These are phyloP conservation scores for Aspergillus nanangensis DNA, from an alignment of 495 filamentous ascomycete genomes.

Conservation along the genomic window DNA sequence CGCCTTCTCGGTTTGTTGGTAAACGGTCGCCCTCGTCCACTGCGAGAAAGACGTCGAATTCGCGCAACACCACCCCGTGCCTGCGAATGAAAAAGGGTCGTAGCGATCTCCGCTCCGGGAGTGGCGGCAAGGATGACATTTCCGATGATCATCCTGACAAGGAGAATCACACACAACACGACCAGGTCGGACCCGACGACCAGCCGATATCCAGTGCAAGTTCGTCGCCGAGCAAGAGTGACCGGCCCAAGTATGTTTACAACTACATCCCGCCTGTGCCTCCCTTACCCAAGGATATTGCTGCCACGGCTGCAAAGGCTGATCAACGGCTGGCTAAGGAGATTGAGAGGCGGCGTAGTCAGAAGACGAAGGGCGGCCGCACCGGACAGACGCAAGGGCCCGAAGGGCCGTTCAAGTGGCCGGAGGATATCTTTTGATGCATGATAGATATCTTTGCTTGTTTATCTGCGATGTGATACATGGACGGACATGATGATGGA, in stretches of 20 bases:
- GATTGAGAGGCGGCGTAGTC: slow-evolving; percentile 20
- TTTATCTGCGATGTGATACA: too few relatives aligned
- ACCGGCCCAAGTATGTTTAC: slow-evolving; percentile 15
- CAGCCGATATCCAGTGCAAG: slow-evolving; percentile 10
- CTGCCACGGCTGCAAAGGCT: slow-evolving; percentile 28
- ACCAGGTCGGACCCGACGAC: too few relatives aligned
- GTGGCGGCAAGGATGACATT: slow-evolving; percentile 6
- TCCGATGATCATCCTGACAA: slow-evolving; percentile 6
- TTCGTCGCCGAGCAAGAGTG: slow-evolving; percentile 17
- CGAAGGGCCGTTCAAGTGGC: slow-evolving; percentile 32
- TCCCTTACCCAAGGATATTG: slow-evolving; percentile 38
- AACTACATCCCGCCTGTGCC: slow-evolving; percentile 41
- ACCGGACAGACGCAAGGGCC: neutral
- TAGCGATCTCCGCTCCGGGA: slow-evolving; percentile 21
- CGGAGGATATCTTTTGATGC: slow-evolving; percentile 43
- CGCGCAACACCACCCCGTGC: slow-evolving; percentile 15
- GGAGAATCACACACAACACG: slow-evolving; percentile 9
- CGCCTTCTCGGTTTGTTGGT: slow-evolving; percentile 10
- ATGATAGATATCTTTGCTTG: too few relatives aligned
- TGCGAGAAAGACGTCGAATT: slow-evolving; percentile 15
- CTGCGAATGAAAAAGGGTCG: slow-evolving; percentile 24
- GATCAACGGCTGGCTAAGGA: slow-evolving; percentile 23
- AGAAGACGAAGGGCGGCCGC: neutral
- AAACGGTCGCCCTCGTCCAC: slow-evolving; percentile 14
- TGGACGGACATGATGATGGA: neutral